phyloP scores from a whole-genome alignment of 73 alveolate species.

The Paramecium octaurelia region DNA sequence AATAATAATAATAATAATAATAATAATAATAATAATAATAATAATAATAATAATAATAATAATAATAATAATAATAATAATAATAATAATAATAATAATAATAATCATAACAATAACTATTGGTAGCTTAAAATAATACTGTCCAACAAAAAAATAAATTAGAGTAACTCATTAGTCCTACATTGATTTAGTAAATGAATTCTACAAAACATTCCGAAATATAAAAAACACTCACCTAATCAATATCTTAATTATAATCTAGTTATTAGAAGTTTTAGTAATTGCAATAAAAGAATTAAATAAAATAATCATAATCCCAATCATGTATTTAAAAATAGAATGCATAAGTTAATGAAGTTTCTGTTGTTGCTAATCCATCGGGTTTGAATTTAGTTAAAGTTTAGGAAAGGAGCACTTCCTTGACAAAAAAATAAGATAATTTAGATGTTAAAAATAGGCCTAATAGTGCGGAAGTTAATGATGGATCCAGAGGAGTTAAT shows the following conservation, averaged over 20 bases:
- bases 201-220: slow-evolving; percentile 45
- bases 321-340: neutral
- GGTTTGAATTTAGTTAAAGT: neutral
- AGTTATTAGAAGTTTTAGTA: slow-evolving; percentile 28
- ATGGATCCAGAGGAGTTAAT: neutral
- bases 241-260: slow-evolving; percentile 15
- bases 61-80: neutral
- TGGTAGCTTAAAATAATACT: neutral
- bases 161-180: slow-evolving; percentile 37
- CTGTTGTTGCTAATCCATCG: neutral
- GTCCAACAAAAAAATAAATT: neutral
- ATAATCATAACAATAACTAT: neutral
- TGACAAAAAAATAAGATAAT: neutral
- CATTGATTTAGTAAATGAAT: neutral
- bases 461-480: slow-evolving; percentile 23
- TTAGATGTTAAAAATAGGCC: neutral
- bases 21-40: too few relatives aligned
- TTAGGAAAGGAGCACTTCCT: neutral
- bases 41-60: neutral
- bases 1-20: neutral
- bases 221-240: slow-evolving; percentile 7
- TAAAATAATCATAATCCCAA: neutral
- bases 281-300: neutral
- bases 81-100: neutral
- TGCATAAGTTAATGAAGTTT: neutral